These are phyloP conservation scores for Trapa bicornis DNA, from an alignment of 345 rosid genomes.

Conservation along the genomic window DNA sequence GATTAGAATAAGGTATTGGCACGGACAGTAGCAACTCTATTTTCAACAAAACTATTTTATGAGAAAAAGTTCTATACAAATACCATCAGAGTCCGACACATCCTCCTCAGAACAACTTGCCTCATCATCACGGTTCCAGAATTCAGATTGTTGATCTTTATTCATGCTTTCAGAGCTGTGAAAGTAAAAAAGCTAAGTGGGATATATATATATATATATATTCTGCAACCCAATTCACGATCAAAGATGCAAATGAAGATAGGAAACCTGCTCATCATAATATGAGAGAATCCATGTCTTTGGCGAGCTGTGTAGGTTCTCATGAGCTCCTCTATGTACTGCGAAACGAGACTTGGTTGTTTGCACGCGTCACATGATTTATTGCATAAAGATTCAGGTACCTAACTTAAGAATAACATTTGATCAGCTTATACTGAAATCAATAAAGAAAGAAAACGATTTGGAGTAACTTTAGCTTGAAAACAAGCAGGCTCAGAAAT, in stretches of 20 bases:
- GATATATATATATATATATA: not conserved
- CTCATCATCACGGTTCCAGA: slow-evolving; percentile 84
- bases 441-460: not conserved
- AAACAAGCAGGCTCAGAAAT: not conserved
- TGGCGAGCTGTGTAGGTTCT: slow-evolving; percentile 27
- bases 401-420: slow-evolving; percentile 24
- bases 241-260: not conserved
- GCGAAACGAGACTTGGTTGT: slow-evolving; percentile 52
- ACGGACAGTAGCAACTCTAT: not conserved
- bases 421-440: not conserved
- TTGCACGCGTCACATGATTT: slow-evolving; percentile 83
- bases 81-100: slow-evolving; percentile 81
- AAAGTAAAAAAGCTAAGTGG: slow-evolving; percentile 3
- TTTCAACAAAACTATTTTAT: not conserved
- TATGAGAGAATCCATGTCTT: slow-evolving; percentile 41
- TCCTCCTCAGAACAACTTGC: slow-evolving; percentile 74
- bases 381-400: slow-evolving; percentile 47
- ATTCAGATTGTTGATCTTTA: slow-evolving; percentile 55
- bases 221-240: not conserved
- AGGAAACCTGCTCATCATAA: slow-evolving; percentile 48
- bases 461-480: not conserved
- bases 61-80: not conserved
- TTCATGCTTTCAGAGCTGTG: slow-evolving; percentile 38
- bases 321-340: slow-evolving; percentile 54
- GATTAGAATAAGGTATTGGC: slow-evolving; percentile 1